phyloP scores from a whole-genome alignment of 2,329 filamentous ascomycete genomes.

The Escovopsis sp. region DNA sequence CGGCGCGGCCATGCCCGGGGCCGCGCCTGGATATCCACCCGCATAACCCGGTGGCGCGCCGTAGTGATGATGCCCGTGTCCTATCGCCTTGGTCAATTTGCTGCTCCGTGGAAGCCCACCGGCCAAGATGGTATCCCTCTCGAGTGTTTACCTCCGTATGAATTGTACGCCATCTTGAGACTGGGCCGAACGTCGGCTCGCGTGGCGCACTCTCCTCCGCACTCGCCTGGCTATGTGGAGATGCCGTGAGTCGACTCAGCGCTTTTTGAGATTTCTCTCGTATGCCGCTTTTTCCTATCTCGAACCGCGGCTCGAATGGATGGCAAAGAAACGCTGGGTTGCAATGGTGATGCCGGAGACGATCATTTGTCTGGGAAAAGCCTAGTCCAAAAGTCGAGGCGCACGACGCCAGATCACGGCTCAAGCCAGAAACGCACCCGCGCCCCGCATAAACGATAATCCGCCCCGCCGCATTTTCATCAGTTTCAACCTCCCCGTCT shows the following conservation, averaged over 20 bases:
- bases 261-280: neutral
- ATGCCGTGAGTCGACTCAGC: neutral
- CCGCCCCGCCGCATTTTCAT: slow-evolving; percentile 9
- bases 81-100: slow-evolving; percentile 1
- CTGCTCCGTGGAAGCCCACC: slow-evolving; percentile 3
- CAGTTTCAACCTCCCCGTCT: neutral
- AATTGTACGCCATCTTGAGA: slow-evolving; percentile 41
- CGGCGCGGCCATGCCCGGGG: slow-evolving; percentile 60
- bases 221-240: neutral
- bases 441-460: slow-evolving; percentile 16
- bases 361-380: too few species aligned
- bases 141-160: slow-evolving; percentile 36
- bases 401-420: neutral
- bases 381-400: slow-evolving; percentile 3
- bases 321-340: slow-evolving; percentile 1
- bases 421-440: neutral
- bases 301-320: neutral
- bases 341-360: neutral
- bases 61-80: slow-evolving; percentile 34
- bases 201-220: neutral
- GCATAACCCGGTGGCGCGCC: slow-evolving; percentile 57
- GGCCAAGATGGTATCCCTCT: neutral
- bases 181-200: neutral
- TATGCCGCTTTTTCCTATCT: neutral
- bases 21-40: slow-evolving; percentile 46